A percentile compares a stretch with the other conserved stretches of the same genome.
Conservation (phyloP, 768 basidiomycete species). For the Collybiopsis confluens region DNA sequence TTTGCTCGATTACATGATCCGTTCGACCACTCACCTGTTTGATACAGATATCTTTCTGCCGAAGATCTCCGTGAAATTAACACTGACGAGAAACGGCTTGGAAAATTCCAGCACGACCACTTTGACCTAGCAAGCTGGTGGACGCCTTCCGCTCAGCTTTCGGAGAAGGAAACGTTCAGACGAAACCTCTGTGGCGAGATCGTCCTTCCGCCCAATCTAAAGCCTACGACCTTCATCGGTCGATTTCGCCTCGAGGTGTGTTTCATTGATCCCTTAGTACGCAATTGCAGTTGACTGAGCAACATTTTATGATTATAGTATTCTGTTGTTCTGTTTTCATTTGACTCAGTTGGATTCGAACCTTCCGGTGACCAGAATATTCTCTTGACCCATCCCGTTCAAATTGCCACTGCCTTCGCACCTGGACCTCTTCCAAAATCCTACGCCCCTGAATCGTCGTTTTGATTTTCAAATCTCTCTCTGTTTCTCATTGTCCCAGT, state of each 20-base stretch:
- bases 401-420: conserved; percentile 1
- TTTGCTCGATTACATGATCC: too few relatives aligned
- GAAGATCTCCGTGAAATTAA: neutral
- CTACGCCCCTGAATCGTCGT: neutral
- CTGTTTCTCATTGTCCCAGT: too few relatives aligned
- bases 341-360: conserved; percentile 25
- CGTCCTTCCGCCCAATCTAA: conserved; percentile 3
- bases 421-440: neutral
- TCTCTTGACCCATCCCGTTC: neutral
- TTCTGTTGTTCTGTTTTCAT: conserved; percentile 32
- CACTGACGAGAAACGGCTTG: neutral
- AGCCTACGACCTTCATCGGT: conserved; percentile 5
- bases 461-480: too few relatives aligned
- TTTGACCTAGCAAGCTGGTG: conserved; percentile 31
- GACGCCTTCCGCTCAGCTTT: conserved; percentile 9
- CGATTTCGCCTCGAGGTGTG: conserved; percentile 7
- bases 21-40: too few relatives aligned
- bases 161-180: neutral
- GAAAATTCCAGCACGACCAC: conserved; percentile 14
- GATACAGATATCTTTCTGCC: neutral
- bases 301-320: conserved; percentile 25
- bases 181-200: conserved; percentile 8
- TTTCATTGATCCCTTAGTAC: neutral
- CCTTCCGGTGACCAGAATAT: neutral
- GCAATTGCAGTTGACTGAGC: too few relatives aligned